Conservation (phyloP, 1,139 yeast genomes). For the Protomyces arabidopsidicola region DNA sequence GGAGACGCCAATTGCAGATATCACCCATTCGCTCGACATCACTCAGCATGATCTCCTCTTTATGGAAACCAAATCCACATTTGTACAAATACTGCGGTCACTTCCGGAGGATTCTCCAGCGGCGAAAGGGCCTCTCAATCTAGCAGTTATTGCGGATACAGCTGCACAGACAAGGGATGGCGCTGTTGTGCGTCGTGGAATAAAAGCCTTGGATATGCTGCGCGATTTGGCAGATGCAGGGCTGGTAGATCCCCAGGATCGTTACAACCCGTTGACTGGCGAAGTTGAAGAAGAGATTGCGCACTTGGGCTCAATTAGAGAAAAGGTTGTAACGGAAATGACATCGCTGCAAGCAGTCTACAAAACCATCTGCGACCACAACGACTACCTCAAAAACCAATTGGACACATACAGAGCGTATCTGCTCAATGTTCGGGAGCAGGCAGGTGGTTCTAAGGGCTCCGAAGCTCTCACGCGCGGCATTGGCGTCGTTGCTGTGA, state of each 20-base stretch:
- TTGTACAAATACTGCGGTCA: constrained; percentile 42
- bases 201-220: constrained; percentile 40
- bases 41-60: constrained; percentile 42
- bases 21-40: constrained; percentile 37
- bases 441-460: constrained; percentile 37
- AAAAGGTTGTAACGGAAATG: constrained; percentile 40
- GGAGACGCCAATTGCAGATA: constrained; percentile 42
- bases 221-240: constrained; percentile 38
- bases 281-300: constrained; percentile 43
- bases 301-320: constrained; percentile 42
- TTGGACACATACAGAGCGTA: constrained; percentile 42
- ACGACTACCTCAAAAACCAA: constrained; percentile 41
- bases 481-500: constrained; percentile 34
- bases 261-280: constrained; percentile 37
- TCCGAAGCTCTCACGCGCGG: constrained; percentile 29
- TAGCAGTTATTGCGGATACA: constrained; percentile 39
- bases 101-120: constrained; percentile 39
- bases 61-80: constrained; percentile 42
- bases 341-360: constrained; percentile 40
- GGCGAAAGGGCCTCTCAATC: constrained; percentile 38
- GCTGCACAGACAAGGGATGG: constrained; percentile 39
- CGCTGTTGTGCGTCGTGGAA: constrained; percentile 41
- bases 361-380: constrained; percentile 41
- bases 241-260: constrained; percentile 35
- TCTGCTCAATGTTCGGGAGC: constrained; percentile 41